Conservation (phyloP, 139 green algal species). For the Coelastrella sp. region DNA sequence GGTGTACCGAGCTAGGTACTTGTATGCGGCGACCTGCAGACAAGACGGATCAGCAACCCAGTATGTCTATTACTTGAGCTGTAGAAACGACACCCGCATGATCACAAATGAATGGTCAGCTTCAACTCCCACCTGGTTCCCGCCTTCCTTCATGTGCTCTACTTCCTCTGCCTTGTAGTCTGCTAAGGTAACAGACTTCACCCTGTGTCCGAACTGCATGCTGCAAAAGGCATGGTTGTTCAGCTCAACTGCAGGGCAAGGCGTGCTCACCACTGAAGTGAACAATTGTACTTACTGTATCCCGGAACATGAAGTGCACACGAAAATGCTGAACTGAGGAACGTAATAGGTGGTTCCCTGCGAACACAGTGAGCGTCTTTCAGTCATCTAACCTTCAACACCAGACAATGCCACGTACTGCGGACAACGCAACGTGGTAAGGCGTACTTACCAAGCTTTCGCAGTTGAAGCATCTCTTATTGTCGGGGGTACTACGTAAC, state of each 20-base stretch:
- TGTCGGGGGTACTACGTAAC: constrained; percentile 41
- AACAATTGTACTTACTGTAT: constrained; percentile 78
- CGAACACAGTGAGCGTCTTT: neutral
- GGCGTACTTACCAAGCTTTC: constrained; percentile 34
- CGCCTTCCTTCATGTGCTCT: constrained; percentile 62
- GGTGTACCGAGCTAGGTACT: constrained; percentile 53
- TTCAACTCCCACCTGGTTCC: constrained; percentile 74
- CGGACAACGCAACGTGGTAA: no score
- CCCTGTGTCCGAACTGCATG: constrained; percentile 81
- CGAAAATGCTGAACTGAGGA: constrained; percentile 75
- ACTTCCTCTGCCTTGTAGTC: constrained; percentile 86
- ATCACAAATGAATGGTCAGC: neutral
- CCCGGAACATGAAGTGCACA: constrained; percentile 83
- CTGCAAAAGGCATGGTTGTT: constrained; percentile 57
- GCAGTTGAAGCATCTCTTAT: constrained; percentile 74
- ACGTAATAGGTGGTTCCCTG: constrained; percentile 89
- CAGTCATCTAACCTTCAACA: neutral
- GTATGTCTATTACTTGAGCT: neutral
- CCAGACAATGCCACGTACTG: no score
- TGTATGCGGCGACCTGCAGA: constrained; percentile 43
- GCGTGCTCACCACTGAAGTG: neutral
- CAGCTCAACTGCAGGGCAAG: neutral
- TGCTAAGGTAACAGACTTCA: constrained; percentile 85
- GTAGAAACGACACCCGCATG: neutral
- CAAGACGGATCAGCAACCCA: no score